Conservation (phyloP, 1,284 basidiomycete genomes). For the Rugosomyces carneus region DNA sequence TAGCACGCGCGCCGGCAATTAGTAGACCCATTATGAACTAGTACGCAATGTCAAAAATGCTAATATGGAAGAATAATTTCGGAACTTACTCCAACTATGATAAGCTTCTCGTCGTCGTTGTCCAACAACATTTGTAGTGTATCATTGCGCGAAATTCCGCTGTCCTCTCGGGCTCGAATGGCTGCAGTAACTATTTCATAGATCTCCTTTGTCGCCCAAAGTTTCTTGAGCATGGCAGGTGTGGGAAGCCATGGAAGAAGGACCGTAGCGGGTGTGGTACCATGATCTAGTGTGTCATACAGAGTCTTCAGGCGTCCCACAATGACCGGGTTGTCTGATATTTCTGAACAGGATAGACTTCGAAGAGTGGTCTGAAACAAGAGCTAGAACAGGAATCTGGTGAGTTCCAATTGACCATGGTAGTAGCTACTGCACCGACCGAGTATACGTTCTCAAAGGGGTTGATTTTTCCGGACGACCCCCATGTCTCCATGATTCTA, state of each 20-base stretch:
- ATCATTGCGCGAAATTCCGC: constrained; percentile 52
- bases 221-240: constrained; percentile 60
- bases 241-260: constrained; percentile 69
- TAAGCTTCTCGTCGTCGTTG: constrained; percentile 54
- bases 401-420: constrained; percentile 9
- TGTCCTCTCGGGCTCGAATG: constrained; percentile 47
- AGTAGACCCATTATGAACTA: constrained; percentile 76
- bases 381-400: constrained; percentile 35
- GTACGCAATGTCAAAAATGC: constrained; percentile 13
- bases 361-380: constrained; percentile 68
- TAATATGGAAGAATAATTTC: constrained; percentile 14
- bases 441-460: constrained; percentile 67
- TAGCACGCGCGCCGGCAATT: constrained; percentile 69
- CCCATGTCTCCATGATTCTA: constrained; percentile 55
- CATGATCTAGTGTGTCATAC: constrained; percentile 59
- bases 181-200: constrained; percentile 58
- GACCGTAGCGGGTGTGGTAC: constrained; percentile 64
- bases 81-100: constrained; percentile 59
- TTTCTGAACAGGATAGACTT: constrained; percentile 56
- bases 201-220: constrained; percentile 64
- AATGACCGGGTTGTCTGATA: constrained; percentile 53
- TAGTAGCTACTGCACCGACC: constrained; percentile 32
- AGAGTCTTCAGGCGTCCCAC: constrained; percentile 55
- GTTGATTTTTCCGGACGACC: constrained; percentile 52
- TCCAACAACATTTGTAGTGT: constrained; percentile 69